These are phyloP conservation scores for Plantago rigida DNA, from an alignment of 305 asterid species.

Conservation along the genomic window DNA sequence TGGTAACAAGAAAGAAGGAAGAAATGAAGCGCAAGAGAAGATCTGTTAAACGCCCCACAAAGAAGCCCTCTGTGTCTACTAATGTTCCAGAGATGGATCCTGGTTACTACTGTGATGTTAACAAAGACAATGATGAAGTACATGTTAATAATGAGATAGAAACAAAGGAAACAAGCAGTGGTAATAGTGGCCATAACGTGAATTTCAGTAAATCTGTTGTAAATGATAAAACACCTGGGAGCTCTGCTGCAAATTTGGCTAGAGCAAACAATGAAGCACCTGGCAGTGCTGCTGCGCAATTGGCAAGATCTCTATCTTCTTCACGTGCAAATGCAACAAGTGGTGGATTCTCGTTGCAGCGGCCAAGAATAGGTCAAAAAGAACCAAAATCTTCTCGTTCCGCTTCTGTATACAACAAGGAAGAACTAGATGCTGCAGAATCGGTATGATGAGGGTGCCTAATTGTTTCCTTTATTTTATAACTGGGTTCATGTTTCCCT, in stretches of 20 bases:
- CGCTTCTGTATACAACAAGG: constrained; percentile 29
- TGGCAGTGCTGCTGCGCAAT: constrained; percentile 21
- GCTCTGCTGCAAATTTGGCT: constrained; percentile 29
- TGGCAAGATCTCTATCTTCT: constrained; percentile 38
- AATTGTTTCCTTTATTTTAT: not conserved
- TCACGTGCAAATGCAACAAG: constrained; percentile 35
- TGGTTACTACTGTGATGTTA: constrained; percentile 29
- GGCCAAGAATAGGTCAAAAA: constrained; percentile 30
- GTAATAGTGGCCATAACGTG: constrained; percentile 32
- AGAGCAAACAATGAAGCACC: constrained; percentile 25
- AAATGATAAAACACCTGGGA: constrained; percentile 24
- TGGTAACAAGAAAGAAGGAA: not conserved
- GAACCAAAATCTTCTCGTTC: constrained; percentile 29
- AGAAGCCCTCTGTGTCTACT: constrained; percentile 26
- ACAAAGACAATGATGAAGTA: constrained; percentile 33
- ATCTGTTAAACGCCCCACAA: constrained; percentile 30
- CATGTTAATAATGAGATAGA: constrained; percentile 32
- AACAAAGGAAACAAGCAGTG: constrained; percentile 28
- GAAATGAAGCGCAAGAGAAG: constrained; percentile 42
- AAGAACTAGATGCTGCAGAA: constrained; percentile 41
- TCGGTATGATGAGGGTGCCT: constrained; percentile 32
- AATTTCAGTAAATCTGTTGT: constrained; percentile 31
- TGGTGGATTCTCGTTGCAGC: constrained; percentile 28
- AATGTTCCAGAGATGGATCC: constrained; percentile 19
- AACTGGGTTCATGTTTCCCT: not conserved